Evolutionary conservation across 768 basidiomycete species (phyloP).

Genomic region (Clavaria fumosa): DNA sequence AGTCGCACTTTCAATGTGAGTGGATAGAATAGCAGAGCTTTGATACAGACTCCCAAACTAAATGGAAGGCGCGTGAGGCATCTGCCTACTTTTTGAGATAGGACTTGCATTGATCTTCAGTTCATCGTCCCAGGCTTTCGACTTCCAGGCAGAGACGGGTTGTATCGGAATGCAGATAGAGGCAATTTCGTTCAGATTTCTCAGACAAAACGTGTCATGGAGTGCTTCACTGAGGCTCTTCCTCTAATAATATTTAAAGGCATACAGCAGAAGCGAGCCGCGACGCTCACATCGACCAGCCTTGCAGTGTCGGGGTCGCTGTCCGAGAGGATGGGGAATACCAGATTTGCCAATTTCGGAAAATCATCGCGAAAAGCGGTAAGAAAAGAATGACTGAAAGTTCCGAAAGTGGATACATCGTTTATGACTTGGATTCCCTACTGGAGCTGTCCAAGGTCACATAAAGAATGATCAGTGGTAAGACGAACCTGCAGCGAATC

Average conservation of each 20-base stretch:
- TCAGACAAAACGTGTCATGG: conserved; percentile 49
- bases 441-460: background rate
- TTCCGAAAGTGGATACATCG: conserved; percentile 48
- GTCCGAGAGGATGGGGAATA: conserved; percentile 41
- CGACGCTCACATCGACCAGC: background rate
- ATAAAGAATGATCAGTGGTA: too few relatives aligned
- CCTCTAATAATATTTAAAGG: background rate
- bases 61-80: too few relatives aligned
- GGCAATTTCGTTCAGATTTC: conserved; percentile 31
- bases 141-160: conserved; percentile 28
- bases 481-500: conserved; percentile 48
- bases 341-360: conserved; percentile 40
- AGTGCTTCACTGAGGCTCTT: conserved; percentile 26
- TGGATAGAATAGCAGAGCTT: conserved; percentile 40
- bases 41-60: conserved; percentile 24
- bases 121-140: conserved; percentile 15
- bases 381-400: conserved; percentile 45
- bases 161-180: conserved; percentile 37
- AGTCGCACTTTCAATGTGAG: conserved; percentile 43
- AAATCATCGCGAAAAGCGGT: conserved; percentile 53
- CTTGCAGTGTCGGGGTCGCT: conserved; percentile 31
- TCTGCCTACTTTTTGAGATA: too few relatives aligned
- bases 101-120: conserved; percentile 15
- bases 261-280: background rate
- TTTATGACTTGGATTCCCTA: conserved; percentile 60